phyloP scores from a whole-genome alignment of 2,329 filamentous ascomycete species.

The Colletotrichum acutatum region DNA sequence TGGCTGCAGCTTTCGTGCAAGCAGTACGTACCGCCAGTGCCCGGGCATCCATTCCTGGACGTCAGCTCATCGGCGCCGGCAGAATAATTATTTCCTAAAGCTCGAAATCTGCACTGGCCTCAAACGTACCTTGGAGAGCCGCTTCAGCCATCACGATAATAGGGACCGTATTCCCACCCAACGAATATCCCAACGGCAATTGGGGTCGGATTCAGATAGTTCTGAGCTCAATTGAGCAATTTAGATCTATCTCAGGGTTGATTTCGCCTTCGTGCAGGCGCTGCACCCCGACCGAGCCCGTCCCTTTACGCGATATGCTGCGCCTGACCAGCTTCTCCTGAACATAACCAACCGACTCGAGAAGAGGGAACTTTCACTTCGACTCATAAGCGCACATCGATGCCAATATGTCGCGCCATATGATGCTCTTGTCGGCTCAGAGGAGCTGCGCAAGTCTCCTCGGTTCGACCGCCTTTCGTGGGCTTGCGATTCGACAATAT shows the following conservation, averaged over 20 bases:
- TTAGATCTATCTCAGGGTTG: neutral
- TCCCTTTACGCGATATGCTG: constrained; percentile 18
- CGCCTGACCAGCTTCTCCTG: constrained; percentile 22
- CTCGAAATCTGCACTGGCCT: constrained; percentile 30
- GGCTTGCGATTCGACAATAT: constrained; percentile 20
- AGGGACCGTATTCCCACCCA: neutral
- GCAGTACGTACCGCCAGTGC: neutral
- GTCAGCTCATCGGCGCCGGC: constrained; percentile 13
- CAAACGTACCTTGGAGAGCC: neutral
- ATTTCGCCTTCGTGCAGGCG: neutral
- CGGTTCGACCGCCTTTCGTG: constrained; percentile 17
- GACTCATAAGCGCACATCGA: neutral
- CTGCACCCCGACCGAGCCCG: neutral
- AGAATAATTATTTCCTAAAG: constrained; percentile 30
- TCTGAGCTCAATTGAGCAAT: neutral
- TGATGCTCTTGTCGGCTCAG: constrained; percentile 19
- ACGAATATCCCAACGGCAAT: neutral
- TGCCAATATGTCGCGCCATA: constrained; percentile 1
- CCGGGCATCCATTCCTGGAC: neutral
- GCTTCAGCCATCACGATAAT: constrained; percentile 1
- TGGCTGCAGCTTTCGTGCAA: constrained; percentile 5
- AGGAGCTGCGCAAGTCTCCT: constrained; percentile 11
- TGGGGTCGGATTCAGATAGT: no score
- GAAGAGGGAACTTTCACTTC: neutral
- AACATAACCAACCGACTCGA: constrained; percentile 5